Evolutionary conservation across 371 early-diverging fungal genomes (phyloP).

Genomic region (Globomyces sp.): DNA sequence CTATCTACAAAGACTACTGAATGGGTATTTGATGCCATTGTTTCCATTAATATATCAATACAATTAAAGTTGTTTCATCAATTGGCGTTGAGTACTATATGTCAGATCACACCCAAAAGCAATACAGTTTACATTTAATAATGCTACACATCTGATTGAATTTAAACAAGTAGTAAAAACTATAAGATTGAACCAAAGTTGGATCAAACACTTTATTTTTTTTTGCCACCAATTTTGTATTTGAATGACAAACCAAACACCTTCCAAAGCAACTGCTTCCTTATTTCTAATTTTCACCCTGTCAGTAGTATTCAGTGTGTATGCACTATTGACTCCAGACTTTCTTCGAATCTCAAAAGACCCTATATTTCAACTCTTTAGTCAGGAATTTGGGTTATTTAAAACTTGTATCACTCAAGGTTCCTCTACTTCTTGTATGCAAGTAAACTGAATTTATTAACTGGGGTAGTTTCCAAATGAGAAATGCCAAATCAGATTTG

Average conservation of each 20-base stretch:
- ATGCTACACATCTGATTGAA: too few species aligned
- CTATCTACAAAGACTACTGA: slow-evolving; percentile 23
- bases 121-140: too few species aligned
- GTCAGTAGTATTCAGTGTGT: slow-evolving; percentile 14
- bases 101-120: too few species aligned
- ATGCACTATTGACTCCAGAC: slow-evolving; percentile 18
- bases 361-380: slow-evolving; percentile 14
- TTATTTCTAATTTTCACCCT: slow-evolving; percentile 20
- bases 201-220: neutral
- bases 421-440: neutral
- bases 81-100: too few species aligned
- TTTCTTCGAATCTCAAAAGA: slow-evolving; percentile 16
- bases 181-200: too few species aligned
- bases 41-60: neutral
- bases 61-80: too few species aligned
- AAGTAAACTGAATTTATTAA: neutral
- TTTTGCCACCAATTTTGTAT: neutral
- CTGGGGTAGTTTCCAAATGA: slow-evolving; percentile 16
- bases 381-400: neutral
- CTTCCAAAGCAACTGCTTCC: slow-evolving; percentile 7
- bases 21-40: slow-evolving; percentile 17
- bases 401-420: slow-evolving; percentile 9
- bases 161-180: too few species aligned
- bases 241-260: neutral
- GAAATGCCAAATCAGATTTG: slow-evolving; percentile 15